A percentile compares a stretch with the other conserved stretches of the same genome.
Evolutionary conservation across 768 basidiomycete genomes (phyloP).

Genomic region (Panaeolus papilionaceus): DNA sequence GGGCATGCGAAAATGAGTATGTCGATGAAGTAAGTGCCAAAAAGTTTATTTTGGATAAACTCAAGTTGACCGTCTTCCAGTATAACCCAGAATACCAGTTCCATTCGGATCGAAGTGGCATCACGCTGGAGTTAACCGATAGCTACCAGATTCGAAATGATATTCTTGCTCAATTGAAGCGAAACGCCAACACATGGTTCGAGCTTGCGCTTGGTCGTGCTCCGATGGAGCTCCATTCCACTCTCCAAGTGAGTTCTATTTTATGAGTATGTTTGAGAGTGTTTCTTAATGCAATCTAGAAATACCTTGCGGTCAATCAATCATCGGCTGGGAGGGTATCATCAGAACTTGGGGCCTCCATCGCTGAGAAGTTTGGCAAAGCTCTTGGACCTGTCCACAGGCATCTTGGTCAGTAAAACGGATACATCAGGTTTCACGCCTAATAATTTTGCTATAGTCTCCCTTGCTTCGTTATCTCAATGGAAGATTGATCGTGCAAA

Average conservation of each 20-base stretch:
- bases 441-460: slow-evolving; percentile 45
- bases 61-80: slow-evolving; percentile 43
- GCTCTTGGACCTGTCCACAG: slow-evolving; percentile 79
- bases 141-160: slow-evolving; percentile 86
- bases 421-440: background rate
- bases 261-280: slow-evolving; percentile 12
- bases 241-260: slow-evolving; percentile 71
- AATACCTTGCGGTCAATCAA: slow-evolving; percentile 84
- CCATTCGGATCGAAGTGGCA: slow-evolving; percentile 74
- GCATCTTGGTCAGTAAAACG: slow-evolving; percentile 65
- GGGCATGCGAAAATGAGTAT: slow-evolving; percentile 90
- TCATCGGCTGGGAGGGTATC: slow-evolving; percentile 71
- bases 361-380: slow-evolving; percentile 88
- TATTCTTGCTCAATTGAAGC: slow-evolving; percentile 77
- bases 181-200: slow-evolving; percentile 84
- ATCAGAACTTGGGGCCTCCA: slow-evolving; percentile 89
- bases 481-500: slow-evolving; percentile 86
- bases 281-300: slow-evolving; percentile 50
- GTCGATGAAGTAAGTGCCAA: slow-evolving; percentile 75
- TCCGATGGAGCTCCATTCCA: slow-evolving; percentile 91
- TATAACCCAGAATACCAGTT: slow-evolving; percentile 90
- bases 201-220: slow-evolving; percentile 85
- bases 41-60: slow-evolving; percentile 9
- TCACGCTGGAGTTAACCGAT: slow-evolving; percentile 84
- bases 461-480: slow-evolving; percentile 56